Evolutionary conservation across 2,329 filamentous ascomycete species (phyloP), one percentile per base, ranked within the genome.

Genomic region (Microdochium trichocladiopsis): DNA sequence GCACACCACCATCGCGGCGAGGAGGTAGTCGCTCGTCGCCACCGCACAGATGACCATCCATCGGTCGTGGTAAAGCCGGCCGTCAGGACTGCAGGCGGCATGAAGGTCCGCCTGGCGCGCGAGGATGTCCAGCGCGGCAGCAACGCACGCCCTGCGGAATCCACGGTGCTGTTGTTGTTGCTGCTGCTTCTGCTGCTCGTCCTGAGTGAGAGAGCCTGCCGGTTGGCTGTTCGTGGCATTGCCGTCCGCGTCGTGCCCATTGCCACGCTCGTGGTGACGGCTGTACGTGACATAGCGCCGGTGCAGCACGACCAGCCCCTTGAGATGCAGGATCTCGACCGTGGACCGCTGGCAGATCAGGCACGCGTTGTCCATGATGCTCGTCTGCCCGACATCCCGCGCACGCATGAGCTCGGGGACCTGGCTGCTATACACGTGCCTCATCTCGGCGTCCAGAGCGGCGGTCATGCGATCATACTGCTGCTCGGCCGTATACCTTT

Each of bases 1-100:
- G 51, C 73, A 80, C 2, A 80, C 58, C 14, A 80, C 71, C 71
- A 78, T 78, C 8, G 72, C 70, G 0, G 77, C 77, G 1, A 80
- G 66, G 1, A 80, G 64, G 45, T 76, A 79, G 51, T 80, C 76
- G n/a, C 76, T 71, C 43, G 66, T 65, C 0, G 72, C 68, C 16
- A 80, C 60, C 0, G 71, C 70, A 18, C 10, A 21, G 1, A 65
- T 69, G 2, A 77, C 52, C 59, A 78, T 73, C 69, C 74, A 77
- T 21, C 69, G 61, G 41, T 76, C 68, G 4, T 68, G 63, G 51
- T 71, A 63, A 2, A 80, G 51, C 5, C 69, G 66, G 0, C 76
- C 74, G 1, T 75, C 76, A 0, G 72, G 68, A 22, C 71, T 61
- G 2, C 61, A 63, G 2, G 68, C 66, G 12, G 64, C 55, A 11